Evolutionary conservation across 2,329 filamentous ascomycete genomes (phyloP), one percentile per base, ranked within the genome.

Genomic region (Penicillium concentricum): DNA sequence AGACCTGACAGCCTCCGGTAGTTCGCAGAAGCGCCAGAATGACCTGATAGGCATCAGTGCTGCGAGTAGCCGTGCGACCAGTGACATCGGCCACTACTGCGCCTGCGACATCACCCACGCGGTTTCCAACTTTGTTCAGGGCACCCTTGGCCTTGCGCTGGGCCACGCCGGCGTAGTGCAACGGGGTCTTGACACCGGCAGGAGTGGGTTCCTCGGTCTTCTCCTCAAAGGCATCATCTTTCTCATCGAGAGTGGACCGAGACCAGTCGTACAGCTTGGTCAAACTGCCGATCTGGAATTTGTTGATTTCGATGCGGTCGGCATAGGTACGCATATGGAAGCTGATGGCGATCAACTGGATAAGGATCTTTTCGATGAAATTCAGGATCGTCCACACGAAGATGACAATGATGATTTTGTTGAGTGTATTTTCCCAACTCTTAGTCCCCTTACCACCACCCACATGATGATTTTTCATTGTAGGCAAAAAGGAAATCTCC

Each of bases 281-380:
- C 63, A 88, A 71, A 64, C 82, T 85, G 12, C 82, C 85, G 56
- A 96, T 92, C 69, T 95, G 90, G 61, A 92, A 91, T 71, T 96
- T 96, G 79, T 96, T 96, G 73, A 93, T 82, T 60, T 94, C 91
- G 66, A 97, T 97, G 16, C 93, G 83, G 65, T 93, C 91, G 24
- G 90, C 87, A 68, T 97, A 97, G 0, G 93, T 97, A 43, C 93
- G 85, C 56, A 90, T 81, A 72, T 97, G 93, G 75, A 97, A 97
- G 60, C 89, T 92, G 56, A 92, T 92, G 32, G 93, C 92, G 64
- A 97, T 96, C 76, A 96, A 87, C 70, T 97, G 92, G 54, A 97
- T 96, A 64, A 96, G 84, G 58, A 97, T 89, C 79, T 97, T 97
- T 74, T 97, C 92, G 51, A 88, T 81, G 58, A 94, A 88, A 74